Base-by-base conservation (phyloP, 1,284 basidiomycete species). In the Papiliotrema nemorosa region DNA sequence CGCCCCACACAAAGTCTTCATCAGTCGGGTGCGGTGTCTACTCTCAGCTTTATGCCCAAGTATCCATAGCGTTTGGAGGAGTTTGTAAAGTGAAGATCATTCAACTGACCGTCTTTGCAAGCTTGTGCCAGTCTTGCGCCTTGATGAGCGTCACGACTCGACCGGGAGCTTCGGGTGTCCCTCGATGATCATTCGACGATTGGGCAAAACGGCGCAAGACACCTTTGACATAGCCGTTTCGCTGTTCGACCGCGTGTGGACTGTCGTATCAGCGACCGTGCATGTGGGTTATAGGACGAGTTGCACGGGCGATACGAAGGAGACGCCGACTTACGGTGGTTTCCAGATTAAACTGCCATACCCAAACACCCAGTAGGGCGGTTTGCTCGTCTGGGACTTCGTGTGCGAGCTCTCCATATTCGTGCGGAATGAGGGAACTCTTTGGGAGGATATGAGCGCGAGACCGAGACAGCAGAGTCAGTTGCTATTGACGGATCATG, bases 321-420 rank as follows among this genome's bases (percentile, higher is more conserved):
- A 14, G 12, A 31, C 9, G 29, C 29, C 14, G 12, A 58, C 69
- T 57, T 44, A 69, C 69, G 70, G 70, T 24, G 70, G 70, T 46
- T 72, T 72, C 64, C 66, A 72, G 18, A 72, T 72, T 37, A 72
- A 48, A 3, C 63, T 66, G 21, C 70, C 68, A 42, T 72, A 72
- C 3, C 70, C 70, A 41, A 72, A 72, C 0, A 72, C 63, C 70
- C 70, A 72, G 54, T 67, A 70, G 3, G 51, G 50, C 58, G 22
- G 40, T 7, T 27, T 42, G 22, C n/a, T n/a, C n/a, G n/a, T n/a
- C n/a, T n/a, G n/a, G n/a, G n/a, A n/a, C n/a, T 12, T 39, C 37
- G 20, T 14, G 12, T 21, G 37, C 21, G 20, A 10, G 37, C 16
- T 39, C n/a, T n/a, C n/a, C n/a, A n/a, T n/a, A n/a, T n/a, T n/a